Evolutionary conservation across 2,329 filamentous ascomycete genomes (phyloP).

Genomic region (Talaromyces sp.): DNA sequence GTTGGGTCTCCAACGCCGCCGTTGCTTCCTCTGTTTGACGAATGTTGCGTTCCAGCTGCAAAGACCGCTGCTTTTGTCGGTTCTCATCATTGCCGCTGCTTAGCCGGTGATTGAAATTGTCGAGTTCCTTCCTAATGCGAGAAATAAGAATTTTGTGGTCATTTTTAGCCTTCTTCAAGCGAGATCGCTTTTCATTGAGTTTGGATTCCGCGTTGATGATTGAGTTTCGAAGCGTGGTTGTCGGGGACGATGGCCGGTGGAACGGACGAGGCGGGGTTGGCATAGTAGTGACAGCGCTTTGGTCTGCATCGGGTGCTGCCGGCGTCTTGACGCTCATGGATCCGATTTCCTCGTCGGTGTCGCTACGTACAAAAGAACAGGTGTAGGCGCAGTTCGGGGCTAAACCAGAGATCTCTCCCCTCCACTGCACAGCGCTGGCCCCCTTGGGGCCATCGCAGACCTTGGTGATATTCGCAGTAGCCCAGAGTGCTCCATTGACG

Average conservation of each 20-base stretch:
- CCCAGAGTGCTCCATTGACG: constrained; percentile 63
- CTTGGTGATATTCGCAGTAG: constrained; percentile 53
- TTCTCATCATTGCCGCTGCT: constrained; percentile 59
- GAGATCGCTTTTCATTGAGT: constrained; percentile 55
- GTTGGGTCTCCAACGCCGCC: constrained; percentile 49
- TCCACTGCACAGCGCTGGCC: constrained; percentile 47
- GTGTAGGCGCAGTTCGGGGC: constrained; percentile 61
- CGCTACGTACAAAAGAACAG: constrained; percentile 57
- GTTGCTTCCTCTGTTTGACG: constrained; percentile 60
- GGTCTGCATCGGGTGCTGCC: constrained; percentile 54
- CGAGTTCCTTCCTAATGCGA: constrained; percentile 58
- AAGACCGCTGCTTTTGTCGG: constrained; percentile 56
- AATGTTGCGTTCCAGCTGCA: constrained; percentile 60
- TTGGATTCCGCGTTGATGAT: constrained; percentile 59
- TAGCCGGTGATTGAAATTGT: constrained; percentile 54
- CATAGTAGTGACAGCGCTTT: constrained; percentile 37
- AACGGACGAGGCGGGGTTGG: constrained; percentile 52
- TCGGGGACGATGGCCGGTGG: constrained; percentile 60
- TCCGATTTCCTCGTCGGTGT: constrained; percentile 55
- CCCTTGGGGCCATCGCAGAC: constrained; percentile 41
- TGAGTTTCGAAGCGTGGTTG: constrained; percentile 61
- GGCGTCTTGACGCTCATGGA: constrained; percentile 60
- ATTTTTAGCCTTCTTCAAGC: constrained; percentile 56
- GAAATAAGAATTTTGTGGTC: constrained; percentile 57
- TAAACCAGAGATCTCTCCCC: constrained; percentile 61